These are phyloP conservation scores for Silene uniflora DNA, from an alignment of 148 eudicot species.

Conservation along the genomic window DNA sequence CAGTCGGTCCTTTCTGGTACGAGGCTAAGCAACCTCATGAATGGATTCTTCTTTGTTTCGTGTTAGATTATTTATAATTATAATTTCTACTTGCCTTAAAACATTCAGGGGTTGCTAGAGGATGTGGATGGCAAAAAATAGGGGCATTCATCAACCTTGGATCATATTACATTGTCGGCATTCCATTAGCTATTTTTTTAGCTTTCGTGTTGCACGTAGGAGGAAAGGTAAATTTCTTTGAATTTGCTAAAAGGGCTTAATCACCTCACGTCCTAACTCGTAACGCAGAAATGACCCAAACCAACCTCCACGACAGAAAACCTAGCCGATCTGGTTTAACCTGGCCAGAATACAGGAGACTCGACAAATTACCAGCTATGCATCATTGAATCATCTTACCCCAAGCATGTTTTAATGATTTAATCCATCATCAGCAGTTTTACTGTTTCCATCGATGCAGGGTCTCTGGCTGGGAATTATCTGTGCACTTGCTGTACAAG, in stretches of 20 bases:
- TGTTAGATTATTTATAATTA: too few relatives aligned
- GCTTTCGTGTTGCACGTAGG: slow-evolving; percentile 68
- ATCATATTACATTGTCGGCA: slow-evolving; percentile 78
- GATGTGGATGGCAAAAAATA: slow-evolving; percentile 74
- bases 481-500: slow-evolving; percentile 65
- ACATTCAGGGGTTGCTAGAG: slow-evolving; percentile 65
- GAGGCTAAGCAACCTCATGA: too few relatives aligned
- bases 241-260: too few relatives aligned
- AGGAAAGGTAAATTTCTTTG: slow-evolving; percentile 44
- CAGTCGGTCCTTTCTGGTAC: slow-evolving; percentile 72
- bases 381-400: too few relatives aligned
- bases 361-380: too few relatives aligned
- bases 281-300: too few relatives aligned
- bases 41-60: too few relatives aligned
- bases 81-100: neutral
- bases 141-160: slow-evolving; percentile 85
- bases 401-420: neutral
- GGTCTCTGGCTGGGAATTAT: slow-evolving; percentile 83
- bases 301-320: too few relatives aligned
- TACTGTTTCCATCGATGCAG: slow-evolving; percentile 22
- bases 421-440: neutral
- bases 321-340: too few relatives aligned
- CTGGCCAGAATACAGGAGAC: too few relatives aligned
- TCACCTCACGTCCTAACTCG: too few relatives aligned
- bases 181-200: slow-evolving; percentile 61